These are phyloP conservation scores for Reticulascus tulasneorum DNA, from an alignment of 2,329 filamentous ascomycete genomes.

Conservation along the genomic window DNA sequence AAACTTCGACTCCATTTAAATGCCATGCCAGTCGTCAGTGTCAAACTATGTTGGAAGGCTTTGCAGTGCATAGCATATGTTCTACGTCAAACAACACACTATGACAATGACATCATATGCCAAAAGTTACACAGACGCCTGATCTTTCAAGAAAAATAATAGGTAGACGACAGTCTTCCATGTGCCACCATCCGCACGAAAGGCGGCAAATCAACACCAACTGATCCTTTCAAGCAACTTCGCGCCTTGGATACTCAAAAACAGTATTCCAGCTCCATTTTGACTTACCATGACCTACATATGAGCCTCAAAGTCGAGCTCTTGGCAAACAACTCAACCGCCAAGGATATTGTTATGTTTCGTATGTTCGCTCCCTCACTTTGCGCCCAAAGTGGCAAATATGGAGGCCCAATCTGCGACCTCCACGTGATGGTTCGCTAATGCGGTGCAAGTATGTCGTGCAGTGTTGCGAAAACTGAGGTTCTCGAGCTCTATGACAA, in stretches of 20 bases:
- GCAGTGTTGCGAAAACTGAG: too few relatives aligned
- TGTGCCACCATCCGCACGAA: background rate
- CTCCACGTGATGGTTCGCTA: slow-evolving; percentile 8
- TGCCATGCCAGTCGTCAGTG: background rate
- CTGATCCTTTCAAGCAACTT: background rate
- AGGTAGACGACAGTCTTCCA: too few relatives aligned
- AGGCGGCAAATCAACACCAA: background rate
- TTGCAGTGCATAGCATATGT: too few relatives aligned
- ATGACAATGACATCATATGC: too few relatives aligned
- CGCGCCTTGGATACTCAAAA: background rate
- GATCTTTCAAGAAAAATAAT: too few relatives aligned
- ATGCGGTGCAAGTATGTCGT: slow-evolving; percentile 11
- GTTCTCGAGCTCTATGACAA: too few relatives aligned
- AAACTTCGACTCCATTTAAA: too few relatives aligned
- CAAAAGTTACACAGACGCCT: too few relatives aligned
- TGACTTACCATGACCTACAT: background rate
- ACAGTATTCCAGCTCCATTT: background rate
- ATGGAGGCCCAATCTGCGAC: slow-evolving; percentile 10
- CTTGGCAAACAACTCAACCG: too few relatives aligned
- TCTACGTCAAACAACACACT: too few relatives aligned
- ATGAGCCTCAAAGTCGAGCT: background rate
- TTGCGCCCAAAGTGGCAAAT: slow-evolving; percentile 4
- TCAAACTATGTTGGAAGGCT: too few relatives aligned
- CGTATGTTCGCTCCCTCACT: slow-evolving; percentile 2
- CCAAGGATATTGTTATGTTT: too few relatives aligned